A percentile compares a stretch with the other conserved stretches of the same genome.
Conservation (phyloP, 2,329 filamentous ascomycete species). For the Colletotrichum sp. region DNA sequence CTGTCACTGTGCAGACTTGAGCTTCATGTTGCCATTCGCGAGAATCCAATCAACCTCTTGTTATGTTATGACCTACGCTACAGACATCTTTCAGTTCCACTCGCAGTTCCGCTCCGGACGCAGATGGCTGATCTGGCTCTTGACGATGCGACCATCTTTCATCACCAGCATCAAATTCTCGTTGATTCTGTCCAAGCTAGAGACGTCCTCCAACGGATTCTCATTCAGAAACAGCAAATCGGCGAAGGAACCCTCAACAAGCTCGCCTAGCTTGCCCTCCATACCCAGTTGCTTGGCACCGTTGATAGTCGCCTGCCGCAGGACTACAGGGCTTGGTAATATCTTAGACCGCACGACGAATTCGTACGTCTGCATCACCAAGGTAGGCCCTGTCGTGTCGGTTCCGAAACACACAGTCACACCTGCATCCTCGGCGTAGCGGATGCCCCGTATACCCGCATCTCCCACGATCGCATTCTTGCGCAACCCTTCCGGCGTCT, state of each 20-base stretch:
- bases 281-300: not conserved
- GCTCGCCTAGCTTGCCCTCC: not conserved
- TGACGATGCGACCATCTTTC: not conserved
- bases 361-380: not conserved
- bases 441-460: not conserved
- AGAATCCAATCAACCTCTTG: no score
- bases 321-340: not conserved
- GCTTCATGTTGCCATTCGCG: no score
- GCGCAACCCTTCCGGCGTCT: not conserved
- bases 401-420: not conserved
- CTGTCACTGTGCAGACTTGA: no score
- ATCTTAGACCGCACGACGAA: not conserved
- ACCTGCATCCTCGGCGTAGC: not conserved
- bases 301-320: not conserved
- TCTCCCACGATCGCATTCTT: not conserved
- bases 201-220: not conserved
- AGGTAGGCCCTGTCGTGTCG: not conserved
- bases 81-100: not conserved
- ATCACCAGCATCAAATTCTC: not conserved
- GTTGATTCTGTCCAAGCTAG: not conserved
- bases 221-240: not conserved
- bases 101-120: not conserved
- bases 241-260: not conserved
- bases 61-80: no score
- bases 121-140: not conserved